Evolutionary conservation across 2,329 filamentous ascomycete genomes (phyloP), one percentile per base, ranked within the genome.

Genomic region (Colletotrichum sp.): DNA sequence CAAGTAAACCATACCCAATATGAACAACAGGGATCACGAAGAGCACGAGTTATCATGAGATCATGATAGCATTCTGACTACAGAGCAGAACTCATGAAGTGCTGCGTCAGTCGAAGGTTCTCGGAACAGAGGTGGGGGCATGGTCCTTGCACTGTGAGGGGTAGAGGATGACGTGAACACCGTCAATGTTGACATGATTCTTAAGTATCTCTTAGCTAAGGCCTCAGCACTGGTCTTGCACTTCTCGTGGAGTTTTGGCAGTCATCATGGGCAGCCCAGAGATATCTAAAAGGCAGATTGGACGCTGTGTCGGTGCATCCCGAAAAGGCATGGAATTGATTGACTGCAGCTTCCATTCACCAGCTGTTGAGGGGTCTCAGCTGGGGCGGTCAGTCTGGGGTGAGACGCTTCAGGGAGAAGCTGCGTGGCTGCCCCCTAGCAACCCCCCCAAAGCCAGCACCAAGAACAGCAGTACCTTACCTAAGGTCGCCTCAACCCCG

Each of bases 111-210:
- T 32, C 9, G 39, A 44, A 11, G 39, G 39, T 44, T 44, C 39
- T 44, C 39, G 39, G 39, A 44, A 44, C n/a, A 25, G 30, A 36
- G n/a, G 72, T 70, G 69, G 69, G 69, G 57, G 59, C 19, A 9
- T 68, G 22, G 39, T 69, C 57, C 70, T 49, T 68, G 69, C 76
- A 55, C 62, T 77, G 71, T 78, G 77, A 78, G 77, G 75, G 75
- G 77, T 78, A 78, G 36, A n/a, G 49, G 55, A 78, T 78, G 75
- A 78, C 75, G 77, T 78, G 75, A 77, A 77, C 55, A 55, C 34
- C 22, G 7, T 25, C 8, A 25, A 44, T n/a, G 8, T 39, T 61
- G 52, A 69, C 52, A 52, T 68, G 52, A 61, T 69, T 15, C 15
- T 30, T 11, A 25, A 44, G 39, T 44, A 44, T 44, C 9, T 44